phyloP scores from a whole-genome alignment of 176 grass and related monocot species.

The Chloris gayana region DNA sequence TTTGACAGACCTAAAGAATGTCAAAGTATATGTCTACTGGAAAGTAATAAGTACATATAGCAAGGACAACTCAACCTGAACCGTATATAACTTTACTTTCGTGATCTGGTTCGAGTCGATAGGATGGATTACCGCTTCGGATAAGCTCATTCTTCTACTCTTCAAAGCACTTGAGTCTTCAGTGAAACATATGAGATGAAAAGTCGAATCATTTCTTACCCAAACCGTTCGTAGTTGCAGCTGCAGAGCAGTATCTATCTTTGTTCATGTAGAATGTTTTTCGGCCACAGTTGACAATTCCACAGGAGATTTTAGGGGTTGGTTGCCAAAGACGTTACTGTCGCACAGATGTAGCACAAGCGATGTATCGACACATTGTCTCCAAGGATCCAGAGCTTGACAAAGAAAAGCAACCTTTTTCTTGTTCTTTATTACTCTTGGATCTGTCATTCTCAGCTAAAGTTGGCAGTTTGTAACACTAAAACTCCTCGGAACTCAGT shows the following conservation, averaged over 20 bases:
- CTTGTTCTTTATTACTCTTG: conserved; percentile 8
- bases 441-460: conserved; percentile 37
- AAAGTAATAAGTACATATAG: not conserved
- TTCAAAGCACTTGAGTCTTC: not conserved
- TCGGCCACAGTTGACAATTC: conserved; percentile 27
- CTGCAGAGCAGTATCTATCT: conserved; percentile 19
- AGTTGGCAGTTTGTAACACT: conserved; percentile 23
- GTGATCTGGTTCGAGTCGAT: conserved; percentile 8
- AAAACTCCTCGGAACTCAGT: conserved; percentile 28
- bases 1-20: conserved; percentile 23
- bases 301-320: conserved; percentile 21
- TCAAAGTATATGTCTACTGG: conserved; percentile 3
- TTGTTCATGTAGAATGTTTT: conserved; percentile 13
- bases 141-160: conserved; percentile 27
- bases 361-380: conserved; percentile 27
- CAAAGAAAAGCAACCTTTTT: conserved; percentile 29
- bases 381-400: conserved; percentile 31
- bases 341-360: conserved; percentile 32
- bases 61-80: not conserved
- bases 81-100: conserved; percentile 13
- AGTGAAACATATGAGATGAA: not conserved
- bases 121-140: not conserved
- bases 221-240: conserved; percentile 19
- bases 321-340: conserved; percentile 34
- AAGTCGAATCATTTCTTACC: conserved; percentile 28